Evolutionary conservation across 1,284 basidiomycete genomes (phyloP), one percentile per base, ranked within the genome.

Genomic region (Cryptococcus maquisensis): DNA sequence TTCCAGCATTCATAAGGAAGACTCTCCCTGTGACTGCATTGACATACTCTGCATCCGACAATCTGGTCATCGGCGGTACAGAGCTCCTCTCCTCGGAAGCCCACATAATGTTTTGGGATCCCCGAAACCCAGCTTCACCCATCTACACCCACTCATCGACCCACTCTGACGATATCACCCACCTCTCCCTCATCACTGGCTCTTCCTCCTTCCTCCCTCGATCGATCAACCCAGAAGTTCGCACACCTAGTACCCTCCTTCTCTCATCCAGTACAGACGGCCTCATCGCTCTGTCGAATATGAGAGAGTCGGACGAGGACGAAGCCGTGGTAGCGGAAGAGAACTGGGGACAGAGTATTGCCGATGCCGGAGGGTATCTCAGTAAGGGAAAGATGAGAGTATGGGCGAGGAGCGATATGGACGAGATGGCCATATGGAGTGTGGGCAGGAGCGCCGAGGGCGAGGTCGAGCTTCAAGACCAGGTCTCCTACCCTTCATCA

Each of bases 121-220:
- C 58, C 13, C 26, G 46, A 12, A 39, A 20, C 21, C 15, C 47
- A 6, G 42, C 45, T 21, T 20, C 24, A 18, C 72, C 78, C 0
- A 61, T 75, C 1, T 77, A 78, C 61, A 57, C 68, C 4, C 79
- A 80, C 61, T 66, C 74, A 7, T 77, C 79, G 7, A 76, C 79
- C 12, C 79, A 80, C 57, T 78, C 77, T 18, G 79, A 80, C 70
- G 78, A 79, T 57, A 76, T 80, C 56, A 80, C 79, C 18, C 65
- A 75, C 38, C 73, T 79, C 18, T 68, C 73, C 6, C 72, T 79
- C 45, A 70, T 78, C 16, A 78, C 78, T 0, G 59, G 73, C 2
- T 72, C 74, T 0, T 61, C 66, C 0, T 48, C 67, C 8, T 72
- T 66, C 55, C 48, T 68, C 28, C 40, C 51, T 1, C 56, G 52